phyloP scores from a whole-genome alignment of 75 land plant species.

The Selaginella moellendorffii region DNA sequence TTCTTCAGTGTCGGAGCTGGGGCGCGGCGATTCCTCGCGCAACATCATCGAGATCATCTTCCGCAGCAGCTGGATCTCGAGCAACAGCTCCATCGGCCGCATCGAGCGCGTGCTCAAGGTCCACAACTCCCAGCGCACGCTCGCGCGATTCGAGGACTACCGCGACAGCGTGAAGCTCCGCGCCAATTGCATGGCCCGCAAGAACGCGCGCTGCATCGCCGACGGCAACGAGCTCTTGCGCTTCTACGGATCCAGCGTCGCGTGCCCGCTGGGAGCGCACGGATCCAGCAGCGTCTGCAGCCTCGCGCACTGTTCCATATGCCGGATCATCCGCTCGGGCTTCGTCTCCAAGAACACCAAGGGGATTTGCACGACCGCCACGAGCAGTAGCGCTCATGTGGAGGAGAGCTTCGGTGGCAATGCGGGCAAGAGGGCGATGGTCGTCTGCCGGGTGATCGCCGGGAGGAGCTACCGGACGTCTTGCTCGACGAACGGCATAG shows the following conservation, averaged over 20 bases:
- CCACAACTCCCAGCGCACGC: constrained; percentile 59
- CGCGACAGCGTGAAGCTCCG: constrained; percentile 54
- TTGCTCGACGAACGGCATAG: constrained; percentile 18
- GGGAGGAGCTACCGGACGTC: constrained; percentile 57
- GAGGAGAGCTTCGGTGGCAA: constrained; percentile 19
- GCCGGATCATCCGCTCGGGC: constrained; percentile 54
- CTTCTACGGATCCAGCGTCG: constrained; percentile 56
- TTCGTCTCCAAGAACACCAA: constrained; percentile 36
- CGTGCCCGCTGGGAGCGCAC: constrained; percentile 47
- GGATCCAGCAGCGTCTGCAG: constrained; percentile 50
- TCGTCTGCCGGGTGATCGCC: constrained; percentile 81
- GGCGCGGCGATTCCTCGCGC: constrained; percentile 75
- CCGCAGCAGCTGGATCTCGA: constrained; percentile 55
- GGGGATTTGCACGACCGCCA: constrained; percentile 68
- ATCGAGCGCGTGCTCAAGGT: constrained; percentile 72
- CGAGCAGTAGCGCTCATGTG: constrained; percentile 53
- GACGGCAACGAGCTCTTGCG: constrained; percentile 80
- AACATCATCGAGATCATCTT: constrained; percentile 88
- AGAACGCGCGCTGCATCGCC: constrained; percentile 71
- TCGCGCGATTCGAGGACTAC: constrained; percentile 65
- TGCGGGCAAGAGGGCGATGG: constrained; percentile 42
- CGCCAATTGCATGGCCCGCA: constrained; percentile 60
- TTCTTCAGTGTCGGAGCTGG: constrained; percentile 72
- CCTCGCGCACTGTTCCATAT: constrained; percentile 46
- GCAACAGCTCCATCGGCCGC: constrained; percentile 12